Base-by-base conservation (phyloP, 768 basidiomycete species). In the Floccularia luteovirens region DNA sequence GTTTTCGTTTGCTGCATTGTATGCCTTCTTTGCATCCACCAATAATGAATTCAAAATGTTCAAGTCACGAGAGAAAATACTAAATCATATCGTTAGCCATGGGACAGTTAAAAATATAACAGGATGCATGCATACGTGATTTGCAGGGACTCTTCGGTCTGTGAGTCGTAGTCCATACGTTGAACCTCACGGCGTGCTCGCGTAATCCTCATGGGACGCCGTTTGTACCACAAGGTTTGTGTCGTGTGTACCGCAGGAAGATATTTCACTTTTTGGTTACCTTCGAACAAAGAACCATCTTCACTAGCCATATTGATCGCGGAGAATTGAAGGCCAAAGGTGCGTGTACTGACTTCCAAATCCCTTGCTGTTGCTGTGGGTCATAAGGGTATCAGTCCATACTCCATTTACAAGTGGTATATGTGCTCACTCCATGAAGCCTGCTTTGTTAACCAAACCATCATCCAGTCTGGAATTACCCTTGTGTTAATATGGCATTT, bases 401-500 rank as follows among this genome's bases (percentile, higher is more conserved):
- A 7, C 10, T 8, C 10, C 20, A 34, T 20, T 10, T n/a, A 17
- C 13, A 34, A 10, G 7, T 12, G 16, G 8, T 34, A 34, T 30
- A 30, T 30, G 13, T 34, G 59, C 75, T 49, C 44, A 72, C 69
- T 59, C 78, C 78, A 84, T n/a, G 70, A 61, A 14, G 76, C 69
- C 30, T 77, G 75, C 38, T 67, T 66, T 3, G 79, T 75, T 0
- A 86, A 56, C 82, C 83, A 87, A 28, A 69, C 58, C 69, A 83
- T 71, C 50, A 86, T 66, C 84, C 84, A 87, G 27, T 70, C 81
- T 84, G 17, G 31, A 42, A 20, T 27, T 27, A 35, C 23, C 22
- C 22, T 23, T 2, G 30, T 31, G 24, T 31, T 24, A 47, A 34
- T 39, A 22, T 20, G 8, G 25, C 35, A 40, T 28, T 14, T 17